Percentiles rank a stretch among this genome's conserved stretches.
phyloP scores from a whole-genome alignment of 768 basidiomycete species.

The Candolleomyces efflorescens region DNA sequence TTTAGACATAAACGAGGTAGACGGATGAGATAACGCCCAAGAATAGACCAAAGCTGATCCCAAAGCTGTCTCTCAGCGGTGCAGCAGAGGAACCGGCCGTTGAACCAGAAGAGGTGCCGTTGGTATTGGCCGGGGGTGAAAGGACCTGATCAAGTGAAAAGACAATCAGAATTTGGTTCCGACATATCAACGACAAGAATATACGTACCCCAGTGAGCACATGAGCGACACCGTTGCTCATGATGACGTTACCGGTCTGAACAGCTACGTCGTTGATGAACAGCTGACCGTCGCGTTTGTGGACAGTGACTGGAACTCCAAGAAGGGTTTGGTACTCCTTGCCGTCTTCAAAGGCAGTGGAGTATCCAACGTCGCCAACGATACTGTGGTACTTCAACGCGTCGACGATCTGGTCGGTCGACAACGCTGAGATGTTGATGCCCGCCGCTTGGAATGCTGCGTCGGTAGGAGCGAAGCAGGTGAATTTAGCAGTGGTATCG shows the following conservation, averaged over 20 bases:
- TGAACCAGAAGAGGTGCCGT: not conserved
- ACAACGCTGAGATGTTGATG: not conserved
- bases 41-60: not conserved
- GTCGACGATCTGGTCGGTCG: not conserved
- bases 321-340: conserved; percentile 3
- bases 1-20: no score
- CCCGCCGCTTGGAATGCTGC: conserved; percentile 3
- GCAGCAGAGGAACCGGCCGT: not conserved
- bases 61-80: not conserved
- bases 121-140: not conserved
- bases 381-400: conserved; percentile 9
- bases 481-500: conserved; percentile 7
- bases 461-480: conserved; percentile 9
- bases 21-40: not conserved
- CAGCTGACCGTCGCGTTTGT: conserved; percentile 7
- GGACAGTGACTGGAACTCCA: conserved; percentile 3
- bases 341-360: conserved; percentile 6
- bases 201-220: conserved; percentile 4
- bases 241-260: conserved; percentile 1
- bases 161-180: not conserved
- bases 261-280: conserved; percentile 8
- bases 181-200: not conserved
- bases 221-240: conserved; percentile 9
- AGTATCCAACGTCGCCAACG: conserved; percentile 7
- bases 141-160: not conserved